Evolutionary conservation across 768 basidiomycete genomes (phyloP).

Genomic region (Podaxis sp.): DNA sequence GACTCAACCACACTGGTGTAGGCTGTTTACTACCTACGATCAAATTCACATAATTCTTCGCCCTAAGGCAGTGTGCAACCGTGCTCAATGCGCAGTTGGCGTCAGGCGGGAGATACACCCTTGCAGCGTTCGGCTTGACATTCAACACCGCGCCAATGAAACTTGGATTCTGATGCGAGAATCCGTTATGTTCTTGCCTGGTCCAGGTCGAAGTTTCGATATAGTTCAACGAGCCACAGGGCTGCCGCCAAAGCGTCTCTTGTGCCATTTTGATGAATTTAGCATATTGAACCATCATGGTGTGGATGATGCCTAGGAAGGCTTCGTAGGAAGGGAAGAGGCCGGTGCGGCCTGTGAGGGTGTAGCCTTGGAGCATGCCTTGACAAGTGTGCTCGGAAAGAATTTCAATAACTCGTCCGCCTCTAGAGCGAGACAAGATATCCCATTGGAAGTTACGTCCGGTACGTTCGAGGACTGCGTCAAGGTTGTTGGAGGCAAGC

Average conservation of each 20-base stretch:
- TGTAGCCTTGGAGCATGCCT: slow-evolving; percentile 91
- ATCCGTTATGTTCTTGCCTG: slow-evolving; percentile 85
- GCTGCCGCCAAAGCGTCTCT: slow-evolving; percentile 71
- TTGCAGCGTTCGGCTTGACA: slow-evolving; percentile 63
- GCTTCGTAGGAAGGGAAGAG: slow-evolving; percentile 91
- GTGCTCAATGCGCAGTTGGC: slow-evolving; percentile 84
- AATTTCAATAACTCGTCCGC: slow-evolving; percentile 85
- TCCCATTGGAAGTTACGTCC: slow-evolving; percentile 89
- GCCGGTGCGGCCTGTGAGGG: slow-evolving; percentile 80
- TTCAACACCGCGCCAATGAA: slow-evolving; percentile 86
- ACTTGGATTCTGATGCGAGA: slow-evolving; percentile 81
- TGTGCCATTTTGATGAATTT: slow-evolving; percentile 83
- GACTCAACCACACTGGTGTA: slow-evolving; percentile 70
- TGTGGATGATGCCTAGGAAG: slow-evolving; percentile 85
- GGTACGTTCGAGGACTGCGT: slow-evolving; percentile 65
- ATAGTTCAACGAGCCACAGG: slow-evolving; percentile 73
- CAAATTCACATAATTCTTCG: slow-evolving; percentile 83
- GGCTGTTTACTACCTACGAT: slow-evolving; percentile 90
- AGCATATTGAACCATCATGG: slow-evolving; percentile 87
- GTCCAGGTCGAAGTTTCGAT: slow-evolving; percentile 87
- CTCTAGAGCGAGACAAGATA: slow-evolving; percentile 53
- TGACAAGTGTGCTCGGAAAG: slow-evolving; percentile 87
- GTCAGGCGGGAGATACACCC: slow-evolving; percentile 88
- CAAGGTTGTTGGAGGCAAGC: slow-evolving; percentile 83
- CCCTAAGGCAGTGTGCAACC: slow-evolving; percentile 75